These are phyloP conservation scores for Geranium rotundifolium DNA, from an alignment of 345 rosid species.

Conservation along the genomic window DNA sequence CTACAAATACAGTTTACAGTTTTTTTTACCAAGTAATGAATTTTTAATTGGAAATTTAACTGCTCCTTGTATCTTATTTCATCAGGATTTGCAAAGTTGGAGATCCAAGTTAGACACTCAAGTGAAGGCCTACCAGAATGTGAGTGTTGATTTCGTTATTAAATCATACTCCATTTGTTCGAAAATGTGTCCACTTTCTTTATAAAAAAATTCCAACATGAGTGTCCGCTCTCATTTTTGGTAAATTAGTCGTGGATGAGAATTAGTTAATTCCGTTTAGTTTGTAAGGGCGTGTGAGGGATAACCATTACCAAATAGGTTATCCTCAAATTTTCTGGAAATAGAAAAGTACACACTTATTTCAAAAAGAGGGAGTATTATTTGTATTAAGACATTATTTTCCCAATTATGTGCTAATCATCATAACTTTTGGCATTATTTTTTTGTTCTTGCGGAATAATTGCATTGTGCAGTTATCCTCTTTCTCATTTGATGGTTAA, in stretches of 20 bases:
- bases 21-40: neutral
- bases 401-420: too few relatives aligned
- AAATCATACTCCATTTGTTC: too few relatives aligned
- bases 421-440: too few relatives aligned
- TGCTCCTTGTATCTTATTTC: neutral
- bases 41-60: neutral
- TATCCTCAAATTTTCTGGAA: too few relatives aligned
- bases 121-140: conserved; percentile 76
- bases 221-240: neutral
- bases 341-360: too few relatives aligned
- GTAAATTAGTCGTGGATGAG: neutral
- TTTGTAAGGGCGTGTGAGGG: too few relatives aligned
- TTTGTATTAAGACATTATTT: too few relatives aligned
- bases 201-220: neutral
- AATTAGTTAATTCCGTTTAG: neutral
- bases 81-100: conserved; percentile 90
- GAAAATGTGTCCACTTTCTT: neutral
- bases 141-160: conserved; percentile 14
- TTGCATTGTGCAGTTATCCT: too few relatives aligned
- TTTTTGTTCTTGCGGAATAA: too few relatives aligned
- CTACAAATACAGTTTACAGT: neutral
- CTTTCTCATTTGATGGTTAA: too few relatives aligned
- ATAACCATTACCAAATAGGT: too few relatives aligned
- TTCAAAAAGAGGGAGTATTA: too few relatives aligned
- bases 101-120: conserved; percentile 85